Base-by-base conservation (phyloP, 805 yeast genomes). In the Ogataea pini region DNA sequence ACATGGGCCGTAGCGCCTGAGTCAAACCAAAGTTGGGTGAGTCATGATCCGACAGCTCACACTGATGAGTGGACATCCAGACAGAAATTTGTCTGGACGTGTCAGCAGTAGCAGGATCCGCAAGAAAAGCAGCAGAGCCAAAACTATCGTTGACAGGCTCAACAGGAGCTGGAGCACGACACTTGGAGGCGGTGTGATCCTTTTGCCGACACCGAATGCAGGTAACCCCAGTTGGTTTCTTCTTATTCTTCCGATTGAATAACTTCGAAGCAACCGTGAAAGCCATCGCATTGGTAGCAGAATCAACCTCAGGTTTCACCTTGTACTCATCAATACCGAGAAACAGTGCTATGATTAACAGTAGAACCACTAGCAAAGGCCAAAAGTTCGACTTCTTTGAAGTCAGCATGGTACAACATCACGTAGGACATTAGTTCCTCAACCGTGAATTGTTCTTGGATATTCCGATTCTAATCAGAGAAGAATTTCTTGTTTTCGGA, bases 341-440 rank as follows among this genome's bases (percentile, higher is more conserved):
- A 36, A 36, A 36, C 40, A 13, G 40, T 36, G 29, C 18, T 22
- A 24, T 22, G 17, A 24, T 22, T 36, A 20, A 36, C 10, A 10
- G 9, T 16, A n/a, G 40, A 36, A 22, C 40, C 40, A 36, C 40
- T 36, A 13, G 40, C 40, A 36, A 36, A 36, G 29, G 18, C 40
- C 40, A 36, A 19, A 10, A 36, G 3, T 10, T 36, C 40, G 4
- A 28, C 40, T 10, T 22, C 18, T 10, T 10, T 20, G 18, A 28
- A 36, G 29, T 14, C 18, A 14, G 29, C 40, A 24, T 22, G 16
- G 29, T 13, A 20, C 28, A 36, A 14, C 29, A 36, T 9, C 14
- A 22, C 14, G 10, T 36, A 22, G 29, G 18, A 10, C 29, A 36
- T 24, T 3, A 36, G 12, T 24, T 36, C 40, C 8, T 18, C 27